Evolutionary conservation across 1,139 yeast genomes (phyloP), one percentile per base, ranked within the genome.

Genomic region (Taphrina populina): DNA sequence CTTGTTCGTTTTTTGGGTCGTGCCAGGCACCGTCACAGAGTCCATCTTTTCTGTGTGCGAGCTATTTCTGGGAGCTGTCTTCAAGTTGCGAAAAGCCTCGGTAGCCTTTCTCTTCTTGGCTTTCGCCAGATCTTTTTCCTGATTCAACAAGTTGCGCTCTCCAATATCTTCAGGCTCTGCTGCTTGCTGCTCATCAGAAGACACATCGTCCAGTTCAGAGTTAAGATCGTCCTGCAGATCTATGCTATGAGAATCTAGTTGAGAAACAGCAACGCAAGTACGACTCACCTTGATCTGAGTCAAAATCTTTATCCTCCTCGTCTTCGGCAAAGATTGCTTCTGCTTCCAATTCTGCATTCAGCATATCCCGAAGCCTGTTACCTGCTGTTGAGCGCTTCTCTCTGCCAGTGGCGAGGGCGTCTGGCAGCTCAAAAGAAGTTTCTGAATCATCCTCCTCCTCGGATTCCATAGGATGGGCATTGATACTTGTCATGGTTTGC

Each of bases 371-470:
- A 65, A 92, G 73, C 58, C 94, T 75, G 53, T 88, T 84, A 8
- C 99, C 99, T 1, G 98, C 98, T 70, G 92, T 92, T 49, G 88
- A 71, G 54, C 99, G 80, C 62, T 88, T 76, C 58, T 81, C 63
- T 17, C 66, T 62, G 20, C 65, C 65, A 23, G 60, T 27, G 2
- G 56, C 62, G 20, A 64, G 52, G 8, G 60, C 52, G 24, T 45
- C 56, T 10, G 49, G 58, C 21, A 62, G 47, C 46, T 62, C 63
- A 13, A 62, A 58, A 13, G 40, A 35, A 5, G 29, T 21, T 7
- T 19, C 45, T 15, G 39, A n/a, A 10, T 10, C 45, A 23, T 52
- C 40, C n/a, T 24, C 24, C 5, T 21, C 55, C n/a, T 3, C 17
- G 29, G 26, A 30, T 32, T 33, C 15, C 15, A 33, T 13, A 6